Evolutionary conservation across 129 eudicot species (phyloP).

Genomic region (Pittosporum tobira): DNA sequence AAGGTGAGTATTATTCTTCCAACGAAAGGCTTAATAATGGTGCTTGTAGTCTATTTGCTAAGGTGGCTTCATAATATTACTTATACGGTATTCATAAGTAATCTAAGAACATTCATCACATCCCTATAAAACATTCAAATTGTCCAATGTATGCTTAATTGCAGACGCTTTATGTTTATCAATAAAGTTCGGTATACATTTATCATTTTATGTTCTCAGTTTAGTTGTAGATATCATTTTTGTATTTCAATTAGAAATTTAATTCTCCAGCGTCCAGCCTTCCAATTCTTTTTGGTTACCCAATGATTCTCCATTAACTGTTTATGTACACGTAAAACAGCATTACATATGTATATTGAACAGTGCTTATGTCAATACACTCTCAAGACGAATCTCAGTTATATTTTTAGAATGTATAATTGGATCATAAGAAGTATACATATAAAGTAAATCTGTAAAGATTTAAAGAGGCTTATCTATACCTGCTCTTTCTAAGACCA

Average conservation of each 20-base stretch:
- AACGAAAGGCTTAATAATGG: neutral
- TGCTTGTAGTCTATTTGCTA: neutral
- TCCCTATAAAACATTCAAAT: neutral
- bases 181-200: neutral
- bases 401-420: too few species aligned
- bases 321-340: neutral
- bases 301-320: neutral
- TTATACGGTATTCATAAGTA: neutral
- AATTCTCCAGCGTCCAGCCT: too few species aligned
- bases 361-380: neutral
- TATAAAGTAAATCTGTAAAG: too few species aligned
- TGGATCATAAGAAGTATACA: too few species aligned
- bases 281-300: neutral
- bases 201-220: too few species aligned
- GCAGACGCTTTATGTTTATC: neutral
- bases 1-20: constrained; percentile 15
- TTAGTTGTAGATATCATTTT: too few species aligned
- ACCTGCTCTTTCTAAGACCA: neutral
- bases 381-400: neutral
- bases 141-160: neutral
- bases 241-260: too few species aligned
- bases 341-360: neutral
- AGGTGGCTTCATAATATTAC: neutral
- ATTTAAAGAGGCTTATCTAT: neutral
- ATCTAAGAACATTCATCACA: neutral